Evolutionary conservation across 2,329 filamentous ascomycete genomes (phyloP).

Genomic region (Lasiodiplodia hormozganensis): DNA sequence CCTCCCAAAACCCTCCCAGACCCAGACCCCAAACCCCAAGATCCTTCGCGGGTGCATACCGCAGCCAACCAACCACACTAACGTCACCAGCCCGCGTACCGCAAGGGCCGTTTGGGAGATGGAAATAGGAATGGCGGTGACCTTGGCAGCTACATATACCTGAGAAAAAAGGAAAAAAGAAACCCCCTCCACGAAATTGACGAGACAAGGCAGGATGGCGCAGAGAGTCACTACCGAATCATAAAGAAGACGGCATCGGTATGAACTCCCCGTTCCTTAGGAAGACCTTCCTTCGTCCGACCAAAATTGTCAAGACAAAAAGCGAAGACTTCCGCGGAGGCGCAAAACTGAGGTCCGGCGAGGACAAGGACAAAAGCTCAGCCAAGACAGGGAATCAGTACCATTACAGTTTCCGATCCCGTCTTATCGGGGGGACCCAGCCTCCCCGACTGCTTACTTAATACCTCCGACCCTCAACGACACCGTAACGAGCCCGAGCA

Average conservation of each 20-base stretch:
- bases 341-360: too few relatives aligned
- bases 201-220: background rate
- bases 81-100: background rate
- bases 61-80: background rate
- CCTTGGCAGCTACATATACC: slow-evolving; percentile 7
- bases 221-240: background rate
- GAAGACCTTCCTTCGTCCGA: background rate
- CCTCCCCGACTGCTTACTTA: too few relatives aligned
- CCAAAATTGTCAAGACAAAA: too few relatives aligned
- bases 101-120: background rate
- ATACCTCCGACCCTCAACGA: too few relatives aligned
- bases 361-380: too few relatives aligned
- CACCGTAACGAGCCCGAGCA: too few relatives aligned
- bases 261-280: background rate
- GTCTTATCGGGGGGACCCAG: too few relatives aligned
- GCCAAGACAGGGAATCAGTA: too few relatives aligned
- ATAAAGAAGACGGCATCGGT: background rate
- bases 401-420: too few relatives aligned
- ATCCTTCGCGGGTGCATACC: slow-evolving; percentile 5
- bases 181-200: too few relatives aligned
- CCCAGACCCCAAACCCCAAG: background rate
- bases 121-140: background rate
- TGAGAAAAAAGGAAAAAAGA: slow-evolving; percentile 1
- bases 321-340: too few relatives aligned
- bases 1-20: background rate